Conservation (phyloP, 1,284 basidiomycete genomes). For the Tranzscheliella williamsii region DNA sequence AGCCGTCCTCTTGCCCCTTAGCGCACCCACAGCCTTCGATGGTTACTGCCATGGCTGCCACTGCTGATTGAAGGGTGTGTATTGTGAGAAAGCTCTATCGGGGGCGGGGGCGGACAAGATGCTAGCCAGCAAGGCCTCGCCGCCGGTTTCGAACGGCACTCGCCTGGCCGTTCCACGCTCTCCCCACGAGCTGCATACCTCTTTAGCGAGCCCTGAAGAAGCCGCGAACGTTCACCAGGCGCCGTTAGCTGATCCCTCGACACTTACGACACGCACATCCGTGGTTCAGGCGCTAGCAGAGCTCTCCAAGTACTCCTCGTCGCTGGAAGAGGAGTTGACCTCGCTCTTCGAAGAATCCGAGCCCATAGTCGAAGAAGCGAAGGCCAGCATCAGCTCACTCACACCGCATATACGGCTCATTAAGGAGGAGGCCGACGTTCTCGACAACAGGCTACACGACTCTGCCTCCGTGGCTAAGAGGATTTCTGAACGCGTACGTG, state of each 20-base stretch:
- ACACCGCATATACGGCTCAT: constrained; percentile 71
- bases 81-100: too few relatives aligned
- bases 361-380: constrained; percentile 24
- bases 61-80: too few relatives aligned
- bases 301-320: constrained; percentile 76
- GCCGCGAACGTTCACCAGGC: too few relatives aligned
- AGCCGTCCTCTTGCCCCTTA: too few relatives aligned
- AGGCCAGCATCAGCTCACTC: constrained; percentile 64
- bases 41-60: too few relatives aligned
- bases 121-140: too few relatives aligned
- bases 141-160: too few relatives aligned
- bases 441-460: constrained; percentile 68
- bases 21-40: too few relatives aligned
- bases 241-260: constrained; percentile 17
- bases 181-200: too few relatives aligned
- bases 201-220: too few relatives aligned
- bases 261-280: constrained; percentile 33
- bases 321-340: constrained; percentile 76
- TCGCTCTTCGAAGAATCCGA: constrained; percentile 69
- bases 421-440: constrained; percentile 68
- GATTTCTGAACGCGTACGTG: constrained; percentile 82
- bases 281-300: constrained; percentile 62
- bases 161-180: too few relatives aligned
- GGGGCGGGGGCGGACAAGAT: too few relatives aligned
- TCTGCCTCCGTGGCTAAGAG: constrained; percentile 83